Conservation (phyloP, 1,139 yeast genomes). For the Geotrichum reessii region DNA sequence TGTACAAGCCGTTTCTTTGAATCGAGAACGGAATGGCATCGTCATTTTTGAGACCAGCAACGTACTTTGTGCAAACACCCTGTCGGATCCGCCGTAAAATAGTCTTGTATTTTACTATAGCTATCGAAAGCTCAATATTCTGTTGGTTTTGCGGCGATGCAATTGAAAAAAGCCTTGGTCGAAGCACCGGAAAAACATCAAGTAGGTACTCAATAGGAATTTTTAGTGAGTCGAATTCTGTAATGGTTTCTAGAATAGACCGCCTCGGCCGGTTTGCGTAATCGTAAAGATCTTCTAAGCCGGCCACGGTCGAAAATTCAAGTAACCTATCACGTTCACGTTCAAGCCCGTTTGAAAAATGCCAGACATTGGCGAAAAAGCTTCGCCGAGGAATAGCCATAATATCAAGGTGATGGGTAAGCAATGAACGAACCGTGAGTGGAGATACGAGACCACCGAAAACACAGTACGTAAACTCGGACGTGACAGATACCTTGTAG, state of each 20-base stretch:
- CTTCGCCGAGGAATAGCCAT: slow-evolving; percentile 78
- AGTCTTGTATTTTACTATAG: slow-evolving; percentile 82
- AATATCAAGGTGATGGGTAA: slow-evolving; percentile 76
- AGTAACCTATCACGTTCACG: slow-evolving; percentile 68
- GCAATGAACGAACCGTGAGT: slow-evolving; percentile 61
- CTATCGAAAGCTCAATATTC: slow-evolving; percentile 59
- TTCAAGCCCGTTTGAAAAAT: slow-evolving; percentile 57
- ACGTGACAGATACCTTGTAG: slow-evolving; percentile 34
- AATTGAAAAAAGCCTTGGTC: slow-evolving; percentile 78
- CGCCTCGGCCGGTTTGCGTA: slow-evolving; percentile 90
- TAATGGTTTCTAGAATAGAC: slow-evolving; percentile 73
- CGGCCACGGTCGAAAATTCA: slow-evolving; percentile 66
- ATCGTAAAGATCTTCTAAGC: slow-evolving; percentile 68
- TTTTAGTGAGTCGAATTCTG: slow-evolving; percentile 67
- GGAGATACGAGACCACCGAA: slow-evolving; percentile 56
- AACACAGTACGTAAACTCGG: slow-evolving; percentile 29
- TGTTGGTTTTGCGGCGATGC: slow-evolving; percentile 46
- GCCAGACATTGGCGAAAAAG: slow-evolving; percentile 61
- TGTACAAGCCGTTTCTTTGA: slow-evolving; percentile 34
- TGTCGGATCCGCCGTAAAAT: slow-evolving; percentile 66
- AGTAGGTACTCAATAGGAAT: slow-evolving; percentile 70
- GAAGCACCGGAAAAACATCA: slow-evolving; percentile 71
- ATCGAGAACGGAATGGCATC: slow-evolving; percentile 52
- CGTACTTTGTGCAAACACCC: slow-evolving; percentile 82
- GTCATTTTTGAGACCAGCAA: slow-evolving; percentile 46